Conservation (phyloP, 1,284 basidiomycete genomes). For the Moesziomyces sp. region DNA sequence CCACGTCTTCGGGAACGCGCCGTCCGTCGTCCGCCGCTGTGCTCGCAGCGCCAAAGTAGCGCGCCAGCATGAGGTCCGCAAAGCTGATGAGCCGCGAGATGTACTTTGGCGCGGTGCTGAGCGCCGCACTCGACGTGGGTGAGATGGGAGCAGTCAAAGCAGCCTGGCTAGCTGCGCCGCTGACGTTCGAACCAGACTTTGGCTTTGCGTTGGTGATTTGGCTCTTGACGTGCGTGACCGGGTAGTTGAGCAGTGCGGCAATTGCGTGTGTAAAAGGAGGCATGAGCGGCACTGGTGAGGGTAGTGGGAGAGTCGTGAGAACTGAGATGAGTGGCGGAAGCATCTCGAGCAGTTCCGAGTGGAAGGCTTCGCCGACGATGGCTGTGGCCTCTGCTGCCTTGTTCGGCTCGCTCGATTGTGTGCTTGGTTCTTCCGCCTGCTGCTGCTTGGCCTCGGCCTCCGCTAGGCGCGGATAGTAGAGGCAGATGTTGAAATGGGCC, state of each 20-base stretch:
- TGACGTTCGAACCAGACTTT: background rate
- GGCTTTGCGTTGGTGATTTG: slow-evolving; percentile 2
- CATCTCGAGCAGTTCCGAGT: slow-evolving; percentile 40
- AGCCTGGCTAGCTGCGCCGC: background rate
- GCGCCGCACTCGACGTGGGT: slow-evolving; percentile 15
- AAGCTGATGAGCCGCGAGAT: slow-evolving; percentile 28
- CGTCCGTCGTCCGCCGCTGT: slow-evolving; percentile 9
- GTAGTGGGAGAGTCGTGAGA: slow-evolving; percentile 29
- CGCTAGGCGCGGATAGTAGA: slow-evolving; percentile 57
- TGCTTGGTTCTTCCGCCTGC: slow-evolving; percentile 7
- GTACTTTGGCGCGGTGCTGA: slow-evolving; percentile 22
- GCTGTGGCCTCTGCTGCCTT: slow-evolving; percentile 1
- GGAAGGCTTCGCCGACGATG: slow-evolving; percentile 44
- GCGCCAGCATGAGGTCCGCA: slow-evolving; percentile 34
- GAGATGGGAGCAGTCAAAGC: slow-evolving; percentile 22
- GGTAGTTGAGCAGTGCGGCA: slow-evolving; percentile 59
- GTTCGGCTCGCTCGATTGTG: background rate
- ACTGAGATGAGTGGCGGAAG: slow-evolving; percentile 45
- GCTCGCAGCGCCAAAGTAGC: slow-evolving; percentile 24
- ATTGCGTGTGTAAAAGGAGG: slow-evolving; percentile 60
- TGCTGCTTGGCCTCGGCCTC: slow-evolving; percentile 28
- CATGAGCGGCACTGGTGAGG: slow-evolving; percentile 37
- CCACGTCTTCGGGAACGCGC: slow-evolving; percentile 36
- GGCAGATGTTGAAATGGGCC: slow-evolving; percentile 57
- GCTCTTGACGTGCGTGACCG: slow-evolving; percentile 28